Base-by-base conservation (phyloP, 2,329 filamentous ascomycete species). In the Zalaria obscura region DNA sequence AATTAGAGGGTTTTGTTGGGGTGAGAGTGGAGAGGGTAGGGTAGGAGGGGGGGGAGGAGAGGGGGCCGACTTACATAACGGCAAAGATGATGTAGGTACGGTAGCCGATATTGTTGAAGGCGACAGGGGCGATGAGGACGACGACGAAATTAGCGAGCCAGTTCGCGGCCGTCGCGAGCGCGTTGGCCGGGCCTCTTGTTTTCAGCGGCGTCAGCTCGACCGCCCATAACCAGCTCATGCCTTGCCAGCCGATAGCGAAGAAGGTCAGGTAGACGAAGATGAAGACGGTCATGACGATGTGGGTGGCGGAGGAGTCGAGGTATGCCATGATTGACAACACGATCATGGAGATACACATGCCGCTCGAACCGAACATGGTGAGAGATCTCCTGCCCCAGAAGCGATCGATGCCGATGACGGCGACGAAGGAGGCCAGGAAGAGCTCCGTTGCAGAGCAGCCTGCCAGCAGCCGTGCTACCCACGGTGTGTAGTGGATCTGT, bases 201-300 rank as follows among this genome's bases (percentile, higher is more conserved):
- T 41, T 33, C 27, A 79, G 57, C 27, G 75, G 71, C 47, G 72
- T 73, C 48, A 78, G 70, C 51, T 79, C 75, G 36, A 75, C 72
- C 3, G 74, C 71, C 56, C 76, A 78, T 6, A 78, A 58, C 74
- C 73, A 78, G 5, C 73, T 71, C 56, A 78, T 72, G 25, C 72
- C 72, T 37, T 78, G 63, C 73, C 72, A 78, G 11, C 70, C 71
- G 40, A 70, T 63, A 35, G 72, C 74, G 53, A 78, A 80, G 58
- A 72, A 73, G 2, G 70, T 72, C 52, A 74, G 76, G 57, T 77
- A 78, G 9, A 75, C 66, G 54, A 79, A 79, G 33, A 80, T 63
- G 50, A 78, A 77, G 10, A 84, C 69, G 1, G 77, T 72, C 80
- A 86, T 85, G 40, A 76, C 77, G 1, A 66, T 61, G 39, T 65